Percentiles rank a stretch among this genome's conserved stretches.
These are phyloP conservation scores for Plectosphaerella plurivora DNA, from an alignment of 2,329 filamentous ascomycete species.

Conservation along the genomic window DNA sequence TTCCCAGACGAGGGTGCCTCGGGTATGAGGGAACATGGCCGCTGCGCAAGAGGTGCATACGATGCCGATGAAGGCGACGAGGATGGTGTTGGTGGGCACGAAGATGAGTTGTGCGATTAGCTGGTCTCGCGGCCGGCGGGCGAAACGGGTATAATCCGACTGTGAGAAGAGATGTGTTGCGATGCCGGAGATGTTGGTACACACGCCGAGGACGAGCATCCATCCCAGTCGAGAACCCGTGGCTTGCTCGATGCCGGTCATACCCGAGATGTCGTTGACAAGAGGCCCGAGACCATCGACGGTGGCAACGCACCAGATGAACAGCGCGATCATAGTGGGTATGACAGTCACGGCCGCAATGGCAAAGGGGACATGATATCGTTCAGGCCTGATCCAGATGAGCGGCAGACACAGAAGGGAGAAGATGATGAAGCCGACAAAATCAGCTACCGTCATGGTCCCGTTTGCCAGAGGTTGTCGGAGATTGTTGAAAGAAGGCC, in stretches of 20 bases:
- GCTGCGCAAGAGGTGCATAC: constrained; percentile 23
- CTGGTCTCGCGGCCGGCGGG: constrained; percentile 20
- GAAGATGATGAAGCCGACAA: constrained; percentile 17
- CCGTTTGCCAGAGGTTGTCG: constrained; percentile 10
- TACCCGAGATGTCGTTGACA: constrained; percentile 14
- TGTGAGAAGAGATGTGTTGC: constrained; percentile 21
- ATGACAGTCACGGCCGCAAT: constrained; percentile 16
- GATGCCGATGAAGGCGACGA: constrained; percentile 21
- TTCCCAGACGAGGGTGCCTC: constrained; percentile 19
- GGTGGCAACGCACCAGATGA: constrained; percentile 23
- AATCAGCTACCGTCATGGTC: constrained; percentile 15
- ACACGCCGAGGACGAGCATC: constrained; percentile 21
- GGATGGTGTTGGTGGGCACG: constrained; percentile 18
- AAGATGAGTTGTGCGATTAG: constrained; percentile 19
- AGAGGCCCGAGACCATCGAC: constrained; percentile 17
- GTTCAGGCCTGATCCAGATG: constrained; percentile 19
- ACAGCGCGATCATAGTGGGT: constrained; percentile 20
- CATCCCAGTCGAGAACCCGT: constrained; percentile 14
- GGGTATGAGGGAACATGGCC: constrained; percentile 15
- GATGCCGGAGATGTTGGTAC: constrained; percentile 22
- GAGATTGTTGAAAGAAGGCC: constrained; percentile 15
- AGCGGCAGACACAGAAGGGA: constrained; percentile 17
- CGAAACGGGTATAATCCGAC: constrained; percentile 24
- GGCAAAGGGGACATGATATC: constrained; percentile 18
- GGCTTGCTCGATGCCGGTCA: constrained; percentile 15